Conservation (phyloP, 345 rosid genomes). For the Gossypium arboreum region DNA sequence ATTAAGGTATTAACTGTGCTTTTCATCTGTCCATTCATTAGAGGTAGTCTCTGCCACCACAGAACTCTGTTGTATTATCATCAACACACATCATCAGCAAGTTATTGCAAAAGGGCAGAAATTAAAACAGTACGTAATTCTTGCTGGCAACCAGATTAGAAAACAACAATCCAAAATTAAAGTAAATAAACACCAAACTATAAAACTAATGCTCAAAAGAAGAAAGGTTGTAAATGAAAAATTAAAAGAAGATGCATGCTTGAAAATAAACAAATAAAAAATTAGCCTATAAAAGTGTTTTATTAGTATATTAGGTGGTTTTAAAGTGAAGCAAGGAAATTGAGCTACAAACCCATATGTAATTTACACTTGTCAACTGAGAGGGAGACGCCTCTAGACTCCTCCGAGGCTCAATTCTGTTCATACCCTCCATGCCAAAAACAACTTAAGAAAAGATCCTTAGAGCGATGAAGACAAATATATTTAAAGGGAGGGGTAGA, state of each 20-base stretch:
- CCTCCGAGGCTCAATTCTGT: constrained; percentile 25
- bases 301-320: neutral
- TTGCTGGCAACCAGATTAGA: neutral
- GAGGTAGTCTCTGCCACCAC: constrained; percentile 29
- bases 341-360: neutral
- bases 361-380: constrained; percentile 14
- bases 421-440: constrained; percentile 33
- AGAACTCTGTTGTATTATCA: constrained; percentile 35
- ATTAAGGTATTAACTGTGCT: constrained; percentile 78
- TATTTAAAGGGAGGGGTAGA: neutral
- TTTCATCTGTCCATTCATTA: constrained; percentile 86
- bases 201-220: constrained; percentile 1
- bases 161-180: neutral
- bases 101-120: neutral
- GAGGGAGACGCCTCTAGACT: constrained; percentile 32
- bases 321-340: neutral
- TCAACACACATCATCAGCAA: constrained; percentile 14
- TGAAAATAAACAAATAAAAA: neutral
- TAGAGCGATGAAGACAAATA: neutral
- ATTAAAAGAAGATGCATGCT: neutral
- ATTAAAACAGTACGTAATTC: neutral
- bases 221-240: neutral
- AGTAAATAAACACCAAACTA: neutral
- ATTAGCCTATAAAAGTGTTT: neutral
- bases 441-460: neutral